Conservation (phyloP, 78 protist genomes). For the Protostelium mycophagum region DNA sequence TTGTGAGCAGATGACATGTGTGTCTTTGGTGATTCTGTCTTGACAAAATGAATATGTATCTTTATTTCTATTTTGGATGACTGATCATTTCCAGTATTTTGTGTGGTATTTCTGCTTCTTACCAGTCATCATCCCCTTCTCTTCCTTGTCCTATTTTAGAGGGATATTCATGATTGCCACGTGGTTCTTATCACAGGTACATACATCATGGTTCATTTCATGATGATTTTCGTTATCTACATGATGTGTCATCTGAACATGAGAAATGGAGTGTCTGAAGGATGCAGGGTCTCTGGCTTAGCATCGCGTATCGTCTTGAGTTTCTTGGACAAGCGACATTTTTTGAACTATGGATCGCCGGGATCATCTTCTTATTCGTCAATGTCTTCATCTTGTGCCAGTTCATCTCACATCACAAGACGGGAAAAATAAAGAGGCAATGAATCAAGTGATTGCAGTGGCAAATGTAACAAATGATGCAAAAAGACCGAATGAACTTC, state of each 20-base stretch:
- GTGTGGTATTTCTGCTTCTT: slow-evolving; percentile 86
- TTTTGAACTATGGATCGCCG: slow-evolving; percentile 60
- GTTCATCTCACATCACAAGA: slow-evolving; percentile 45
- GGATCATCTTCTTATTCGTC: slow-evolving; percentile 55
- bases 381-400: slow-evolving; percentile 47
- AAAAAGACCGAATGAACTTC: too few relatives aligned
- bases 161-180: slow-evolving; percentile 17
- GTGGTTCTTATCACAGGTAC: slow-evolving; percentile 48
- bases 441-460: too few relatives aligned
- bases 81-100: slow-evolving; percentile 75
- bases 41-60: slow-evolving; percentile 1
- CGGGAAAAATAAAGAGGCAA: slow-evolving; percentile 7
- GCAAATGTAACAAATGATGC: too few relatives aligned
- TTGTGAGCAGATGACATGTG: background rate
- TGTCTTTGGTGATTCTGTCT: too few relatives aligned
- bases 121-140: slow-evolving; percentile 68
- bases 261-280: too few relatives aligned
- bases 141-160: background rate
- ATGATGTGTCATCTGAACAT: background rate
- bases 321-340: slow-evolving; percentile 68
- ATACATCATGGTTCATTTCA: background rate
- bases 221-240: background rate
- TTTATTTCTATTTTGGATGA: background rate
- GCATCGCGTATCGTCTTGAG: slow-evolving; percentile 68
- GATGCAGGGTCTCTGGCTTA: slow-evolving; percentile 67